Base-by-base conservation (phyloP, 768 basidiomycete species). In the Psilocybe azurescens region DNA sequence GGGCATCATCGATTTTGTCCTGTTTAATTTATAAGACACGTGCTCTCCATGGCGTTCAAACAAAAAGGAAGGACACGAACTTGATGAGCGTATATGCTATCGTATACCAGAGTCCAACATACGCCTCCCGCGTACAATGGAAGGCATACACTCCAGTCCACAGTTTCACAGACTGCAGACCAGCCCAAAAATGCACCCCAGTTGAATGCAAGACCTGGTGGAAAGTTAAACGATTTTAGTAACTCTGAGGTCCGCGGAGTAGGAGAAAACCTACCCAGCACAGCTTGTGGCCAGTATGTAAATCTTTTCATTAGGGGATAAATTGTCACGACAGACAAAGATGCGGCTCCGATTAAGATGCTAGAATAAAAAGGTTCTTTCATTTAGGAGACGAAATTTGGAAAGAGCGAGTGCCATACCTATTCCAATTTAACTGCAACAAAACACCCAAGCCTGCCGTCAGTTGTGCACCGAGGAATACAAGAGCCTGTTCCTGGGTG, bases 241-340 rank as follows among this genome's bases (percentile, higher is more conserved):
- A 56, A 38, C 13, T 56, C 41, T 36, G 16, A 11, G 8, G 24
- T 55, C 30, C 6, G 14, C 11, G 39, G 14, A 49, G 36, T 3
- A 54, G 47, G 57, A 28, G 33, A 29, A 44, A 44, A 70, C 87
- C 60, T 61, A 94, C 96, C 97, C 20, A 99, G 89, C 30, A 97
- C 90, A 44, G 93, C 89, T 72, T 99, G 97, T 1, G 97, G 97
- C 93, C 97, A 99, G 72, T 98, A 81, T 0, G 97, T 99, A 44
- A 97, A 77, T 13, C 97, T 86, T 75, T 99, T 99, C 97, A 99
- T 99, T 65, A 97, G 80, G 0, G 97, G 97, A 75, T 99, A 99
- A 50, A 94, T 72, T 5, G 86, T 86, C 49, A 99, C 97, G 13
- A 99, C 71, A 3, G 89, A 89, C 44, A 99, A 79, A 0, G 95